A percentile compares a stretch with the other conserved stretches of the same genome.
phyloP scores from a whole-genome alignment of 192 early-diverging fungal genomes.

The Coemansia sp. region DNA sequence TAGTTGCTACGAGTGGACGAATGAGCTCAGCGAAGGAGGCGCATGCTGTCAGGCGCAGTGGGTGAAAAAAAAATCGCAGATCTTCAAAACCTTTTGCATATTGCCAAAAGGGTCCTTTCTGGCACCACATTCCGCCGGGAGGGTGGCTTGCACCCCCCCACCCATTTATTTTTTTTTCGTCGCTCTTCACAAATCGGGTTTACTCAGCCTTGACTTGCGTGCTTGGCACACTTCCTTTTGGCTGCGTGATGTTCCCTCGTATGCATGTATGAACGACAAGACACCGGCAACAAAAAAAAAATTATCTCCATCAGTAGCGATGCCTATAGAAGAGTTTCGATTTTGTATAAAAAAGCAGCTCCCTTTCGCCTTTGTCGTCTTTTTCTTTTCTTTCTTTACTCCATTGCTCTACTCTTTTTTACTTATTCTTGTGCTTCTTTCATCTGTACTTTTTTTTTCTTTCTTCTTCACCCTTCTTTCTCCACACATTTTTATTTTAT shows the following conservation, averaged over 20 bases:
- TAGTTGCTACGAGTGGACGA: not conserved
- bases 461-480: conserved; percentile 3
- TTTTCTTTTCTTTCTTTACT: conserved; percentile 18
- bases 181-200: conserved; percentile 5
- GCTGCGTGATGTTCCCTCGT: not conserved
- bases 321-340: not conserved
- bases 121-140: conserved; percentile 1
- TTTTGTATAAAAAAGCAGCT: conserved; percentile 2
- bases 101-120: conserved; percentile 10
- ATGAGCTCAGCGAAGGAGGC: not conserved
- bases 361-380: conserved; percentile 15
- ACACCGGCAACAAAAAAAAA: not conserved
- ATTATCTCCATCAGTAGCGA: conserved; percentile 8
- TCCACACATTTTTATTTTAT: conserved; percentile 16
- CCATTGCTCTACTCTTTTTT: not conserved
- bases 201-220: conserved; percentile 1
- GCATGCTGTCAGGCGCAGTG: not conserved
- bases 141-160: not conserved
- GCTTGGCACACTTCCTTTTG: not conserved
- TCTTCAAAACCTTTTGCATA: conserved; percentile 1
- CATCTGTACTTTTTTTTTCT: not conserved
- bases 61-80: not conserved
- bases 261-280: conserved; percentile 4
- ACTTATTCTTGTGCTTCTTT: conserved; percentile 7
- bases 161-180: not conserved